Percentiles rank a stretch among this genome's conserved stretches.
phyloP scores from a whole-genome alignment of 2,329 filamentous ascomycete species.

The Furcasterigmium sp. region DNA sequence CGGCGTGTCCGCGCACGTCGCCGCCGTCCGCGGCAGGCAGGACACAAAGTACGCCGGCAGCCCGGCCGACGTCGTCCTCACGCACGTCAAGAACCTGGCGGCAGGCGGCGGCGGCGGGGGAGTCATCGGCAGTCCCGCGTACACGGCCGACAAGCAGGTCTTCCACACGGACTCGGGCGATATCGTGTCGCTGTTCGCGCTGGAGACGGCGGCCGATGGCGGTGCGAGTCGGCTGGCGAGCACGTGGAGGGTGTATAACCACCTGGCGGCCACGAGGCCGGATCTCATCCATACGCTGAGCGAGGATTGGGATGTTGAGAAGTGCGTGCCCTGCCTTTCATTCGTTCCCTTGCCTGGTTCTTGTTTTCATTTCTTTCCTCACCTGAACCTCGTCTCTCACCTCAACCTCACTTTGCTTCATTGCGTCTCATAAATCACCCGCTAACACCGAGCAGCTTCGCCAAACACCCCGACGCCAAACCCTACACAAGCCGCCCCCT shows the following conservation, averaged over 20 bases:
- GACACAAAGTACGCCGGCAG: constrained; percentile 38
- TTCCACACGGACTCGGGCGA: constrained; percentile 60
- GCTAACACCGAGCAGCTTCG: constrained; percentile 35
- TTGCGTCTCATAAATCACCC: too few species aligned
- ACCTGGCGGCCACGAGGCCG: constrained; percentile 51
- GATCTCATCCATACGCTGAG: constrained; percentile 54
- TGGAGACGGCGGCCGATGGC: constrained; percentile 45
- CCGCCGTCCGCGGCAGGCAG: constrained; percentile 45
- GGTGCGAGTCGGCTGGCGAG: constrained; percentile 55
- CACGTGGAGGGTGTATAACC: constrained; percentile 57
- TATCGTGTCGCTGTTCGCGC: constrained; percentile 51
- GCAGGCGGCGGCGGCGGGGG: constrained; percentile 23
- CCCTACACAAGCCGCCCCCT: constrained; percentile 45
- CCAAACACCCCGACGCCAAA: constrained; percentile 30
- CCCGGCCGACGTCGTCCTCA: constrained; percentile 46
- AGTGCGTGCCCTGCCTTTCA: constrained; percentile 21
- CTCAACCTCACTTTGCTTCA: too few species aligned
- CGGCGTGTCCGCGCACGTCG: constrained; percentile 55
- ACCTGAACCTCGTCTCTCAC: too few species aligned
- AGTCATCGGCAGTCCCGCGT: constrained; percentile 53
- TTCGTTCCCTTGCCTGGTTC: background rate
- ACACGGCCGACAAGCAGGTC: constrained; percentile 55
- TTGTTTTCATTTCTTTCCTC: background rate
- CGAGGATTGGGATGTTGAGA: constrained; percentile 42
- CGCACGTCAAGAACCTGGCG: constrained; percentile 59